These are phyloP conservation scores for Yamadazyma atlantica DNA, from an alignment of 1,139 yeast genomes.

Conservation along the genomic window DNA sequence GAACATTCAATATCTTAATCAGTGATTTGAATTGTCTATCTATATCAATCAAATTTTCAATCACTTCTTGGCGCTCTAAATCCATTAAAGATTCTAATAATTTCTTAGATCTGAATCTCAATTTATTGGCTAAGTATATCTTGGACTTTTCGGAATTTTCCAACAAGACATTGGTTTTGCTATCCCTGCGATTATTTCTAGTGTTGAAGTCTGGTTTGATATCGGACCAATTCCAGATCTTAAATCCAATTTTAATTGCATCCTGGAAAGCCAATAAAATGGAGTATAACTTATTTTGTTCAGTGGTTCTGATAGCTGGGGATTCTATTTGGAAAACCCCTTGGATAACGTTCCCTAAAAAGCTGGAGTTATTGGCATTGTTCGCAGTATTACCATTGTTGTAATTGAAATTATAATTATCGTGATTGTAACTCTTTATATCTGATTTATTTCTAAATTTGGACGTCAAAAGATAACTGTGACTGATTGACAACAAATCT, in stretches of 20 bases:
- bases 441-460: constrained; percentile 24
- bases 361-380: constrained; percentile 34
- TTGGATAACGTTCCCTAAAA: constrained; percentile 74
- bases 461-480: constrained; percentile 49
- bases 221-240: constrained; percentile 79
- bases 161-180: constrained; percentile 5
- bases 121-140: constrained; percentile 61
- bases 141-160: constrained; percentile 35
- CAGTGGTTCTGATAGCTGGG: constrained; percentile 55
- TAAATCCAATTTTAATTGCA: constrained; percentile 53
- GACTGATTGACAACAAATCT: constrained; percentile 60
- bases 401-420: neutral
- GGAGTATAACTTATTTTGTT: constrained; percentile 54
- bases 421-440: constrained; percentile 7
- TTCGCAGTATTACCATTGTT: constrained; percentile 4
- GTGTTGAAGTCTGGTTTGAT: constrained; percentile 12
- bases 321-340: constrained; percentile 86
- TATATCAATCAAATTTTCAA: constrained; percentile 59
- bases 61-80: constrained; percentile 70
- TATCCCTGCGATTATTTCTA: constrained; percentile 24
- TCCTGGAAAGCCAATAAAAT: constrained; percentile 64
- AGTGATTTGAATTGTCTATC: constrained; percentile 21
- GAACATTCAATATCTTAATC: constrained; percentile 61
- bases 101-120: constrained; percentile 71
- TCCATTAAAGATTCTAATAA: constrained; percentile 67